Evolutionary conservation across 305 asterid genomes (phyloP), one percentile per base, ranked within the genome.

Genomic region (Ruellia speciosa): DNA sequence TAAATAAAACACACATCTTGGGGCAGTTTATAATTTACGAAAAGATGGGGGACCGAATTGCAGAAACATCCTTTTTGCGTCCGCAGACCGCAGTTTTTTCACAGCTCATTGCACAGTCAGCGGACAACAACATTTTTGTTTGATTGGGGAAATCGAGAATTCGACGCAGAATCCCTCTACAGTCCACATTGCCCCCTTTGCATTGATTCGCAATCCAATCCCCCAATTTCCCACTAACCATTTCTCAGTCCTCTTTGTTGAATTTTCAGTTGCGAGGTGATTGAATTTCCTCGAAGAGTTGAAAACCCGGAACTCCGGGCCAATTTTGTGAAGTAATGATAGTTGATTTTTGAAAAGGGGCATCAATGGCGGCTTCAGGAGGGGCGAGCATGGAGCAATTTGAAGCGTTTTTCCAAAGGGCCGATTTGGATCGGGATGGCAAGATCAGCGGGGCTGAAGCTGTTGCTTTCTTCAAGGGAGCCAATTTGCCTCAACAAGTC

Each of bases 401-500:
- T n/a, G 49, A 43, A 3, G 49, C 14, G 6, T 43, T 6, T 43
- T 43, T 43, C 16, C 49, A 43, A n/a, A 43, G 49, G 16, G 49
- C 49, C 16, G 49, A 43, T 43, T 13, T 43, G 49, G 49, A 43
- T 43, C 49, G 49, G 49, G 49, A 43, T n/a, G 49, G 49, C 16
- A 43, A 15, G 49, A 43, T 43, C 49, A 43, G 16, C 11, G 49
- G 16, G 0, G 49, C 49, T n/a, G 49, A 43, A n/a, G 49, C 49
- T 12, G 49, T 43, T 13, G 14, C 49, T 43, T 43, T 43, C 16
- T 43, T 37, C 41, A 37, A 37, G 9, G 41, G 41, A 3, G 41
- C 41, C 12, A 37, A 37, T 37, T 10, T 37, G 12, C 41, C 41
- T 37, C 41, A 37, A 7, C 41, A 37, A 37, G 41, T 37, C 41